phyloP scores from a whole-genome alignment of 345 rosid genomes.

The Sonneratia caseolaris region DNA sequence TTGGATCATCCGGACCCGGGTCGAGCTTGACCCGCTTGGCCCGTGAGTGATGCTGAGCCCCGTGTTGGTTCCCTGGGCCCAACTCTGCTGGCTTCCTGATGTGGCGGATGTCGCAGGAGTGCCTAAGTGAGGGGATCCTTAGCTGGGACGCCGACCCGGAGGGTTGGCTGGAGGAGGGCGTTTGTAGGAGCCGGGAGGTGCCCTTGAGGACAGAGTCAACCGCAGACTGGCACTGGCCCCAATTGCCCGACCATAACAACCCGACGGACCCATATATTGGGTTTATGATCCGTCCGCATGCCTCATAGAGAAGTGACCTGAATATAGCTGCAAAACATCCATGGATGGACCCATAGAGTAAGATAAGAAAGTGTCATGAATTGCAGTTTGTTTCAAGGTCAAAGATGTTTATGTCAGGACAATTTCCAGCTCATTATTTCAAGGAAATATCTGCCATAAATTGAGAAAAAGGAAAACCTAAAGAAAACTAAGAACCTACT shows the following conservation, averaged over 20 bases:
- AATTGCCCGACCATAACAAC: conserved; percentile 41
- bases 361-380: too few relatives aligned
- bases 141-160: neutral
- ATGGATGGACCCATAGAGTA: neutral
- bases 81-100: neutral
- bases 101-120: conserved; percentile 12
- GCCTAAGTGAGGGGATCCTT: neutral
- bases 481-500: too few relatives aligned
- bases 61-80: neutral
- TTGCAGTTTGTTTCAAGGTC: too few relatives aligned
- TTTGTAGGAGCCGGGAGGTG: conserved; percentile 5
- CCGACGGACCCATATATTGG: conserved; percentile 59
- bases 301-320: conserved; percentile 56
- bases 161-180: neutral
- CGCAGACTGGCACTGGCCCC: conserved; percentile 62
- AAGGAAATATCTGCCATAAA: too few relatives aligned
- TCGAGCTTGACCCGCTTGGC: conserved; percentile 5
- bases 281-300: conserved; percentile 50
- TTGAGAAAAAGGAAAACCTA: too few relatives aligned
- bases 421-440: too few relatives aligned
- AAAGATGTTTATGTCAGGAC: too few relatives aligned
- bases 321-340: conserved; percentile 23
- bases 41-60: neutral
- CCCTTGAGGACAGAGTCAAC: conserved; percentile 11
- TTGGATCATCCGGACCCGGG: neutral